Percentiles rank a stretch among this genome's conserved stretches.
phyloP scores from a whole-genome alignment of 2,329 filamentous ascomycete genomes.

The Colletotrichum lini region DNA sequence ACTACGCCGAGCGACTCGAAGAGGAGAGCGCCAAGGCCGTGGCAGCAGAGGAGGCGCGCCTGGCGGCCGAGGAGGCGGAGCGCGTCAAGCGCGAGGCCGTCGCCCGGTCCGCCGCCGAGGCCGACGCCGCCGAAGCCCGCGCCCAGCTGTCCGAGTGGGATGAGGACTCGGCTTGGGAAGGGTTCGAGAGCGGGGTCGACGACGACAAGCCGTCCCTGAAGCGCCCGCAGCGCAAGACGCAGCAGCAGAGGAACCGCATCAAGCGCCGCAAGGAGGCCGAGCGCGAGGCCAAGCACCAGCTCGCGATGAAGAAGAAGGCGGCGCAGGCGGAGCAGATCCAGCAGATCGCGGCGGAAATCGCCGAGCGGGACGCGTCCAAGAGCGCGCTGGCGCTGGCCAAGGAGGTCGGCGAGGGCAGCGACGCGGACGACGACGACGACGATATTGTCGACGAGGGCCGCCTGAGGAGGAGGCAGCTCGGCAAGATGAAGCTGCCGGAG shows the following conservation, averaged over 20 bases:
- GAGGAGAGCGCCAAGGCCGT: conserved; percentile 85
- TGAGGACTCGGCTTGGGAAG: conserved; percentile 93
- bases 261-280: conserved; percentile 92
- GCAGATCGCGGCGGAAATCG: conserved; percentile 75
- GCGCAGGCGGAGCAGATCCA: conserved; percentile 80
- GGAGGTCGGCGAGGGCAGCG: conserved; percentile 51
- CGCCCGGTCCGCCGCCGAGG: conserved; percentile 78
- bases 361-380: conserved; percentile 67
- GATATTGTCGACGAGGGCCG: conserved; percentile 73
- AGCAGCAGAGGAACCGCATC: conserved; percentile 87
- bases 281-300: conserved; percentile 80
- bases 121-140: conserved; percentile 79
- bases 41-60: conserved; percentile 81
- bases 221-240: conserved; percentile 87
- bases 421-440: conserved; percentile 65
- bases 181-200: conserved; percentile 85
- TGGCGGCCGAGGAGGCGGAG: conserved; percentile 77
- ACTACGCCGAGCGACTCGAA: conserved; percentile 84
- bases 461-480: conserved; percentile 80
- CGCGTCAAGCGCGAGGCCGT: conserved; percentile 77
- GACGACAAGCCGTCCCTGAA: conserved; percentile 70
- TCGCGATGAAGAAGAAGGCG: conserved; percentile 79
- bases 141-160: conserved; percentile 80
- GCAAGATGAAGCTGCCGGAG: conserved; percentile 81
- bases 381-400: conserved; percentile 57